Conservation (phyloP, 2,329 filamentous ascomycete genomes). For the Alternaria alternata region DNA sequence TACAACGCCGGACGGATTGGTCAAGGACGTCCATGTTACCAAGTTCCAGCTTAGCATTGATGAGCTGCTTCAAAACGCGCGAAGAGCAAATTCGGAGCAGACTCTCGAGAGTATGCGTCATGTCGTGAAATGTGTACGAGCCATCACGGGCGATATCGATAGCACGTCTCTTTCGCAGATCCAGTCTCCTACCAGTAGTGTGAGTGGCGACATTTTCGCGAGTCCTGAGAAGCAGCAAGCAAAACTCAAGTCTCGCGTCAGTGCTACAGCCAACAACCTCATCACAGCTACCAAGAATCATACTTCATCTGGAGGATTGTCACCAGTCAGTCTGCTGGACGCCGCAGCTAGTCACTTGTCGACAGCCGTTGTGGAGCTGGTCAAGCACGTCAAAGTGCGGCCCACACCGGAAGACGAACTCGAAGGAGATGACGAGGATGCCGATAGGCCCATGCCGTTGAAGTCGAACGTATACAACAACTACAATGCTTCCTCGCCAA, state of each 20-base stretch:
- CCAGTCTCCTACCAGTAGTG: slow-evolving; percentile 47
- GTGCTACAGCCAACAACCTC: slow-evolving; percentile 92
- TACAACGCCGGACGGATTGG: slow-evolving; percentile 74
- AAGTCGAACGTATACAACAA: slow-evolving; percentile 34
- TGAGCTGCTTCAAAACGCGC: slow-evolving; percentile 81
- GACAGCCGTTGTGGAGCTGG: slow-evolving; percentile 82
- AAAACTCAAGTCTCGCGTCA: slow-evolving; percentile 82
- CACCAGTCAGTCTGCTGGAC: slow-evolving; percentile 91
- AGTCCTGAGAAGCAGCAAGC: slow-evolving; percentile 62
- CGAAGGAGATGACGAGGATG: slow-evolving; percentile 71
- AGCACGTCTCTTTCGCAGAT: slow-evolving; percentile 58
- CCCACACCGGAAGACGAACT: slow-evolving; percentile 77
- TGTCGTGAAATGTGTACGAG: slow-evolving; percentile 81
- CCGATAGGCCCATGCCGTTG: slow-evolving; percentile 48
- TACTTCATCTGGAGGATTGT: slow-evolving; percentile 80
- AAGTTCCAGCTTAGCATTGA: slow-evolving; percentile 96
- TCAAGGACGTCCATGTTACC: slow-evolving; percentile 92
- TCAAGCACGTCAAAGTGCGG: slow-evolving; percentile 84
- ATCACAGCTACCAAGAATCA: slow-evolving; percentile 97
- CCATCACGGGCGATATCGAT: slow-evolving; percentile 82
- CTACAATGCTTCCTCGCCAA: slow-evolving; percentile 32
- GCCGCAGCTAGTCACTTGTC: slow-evolving; percentile 92
- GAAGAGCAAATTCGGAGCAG: slow-evolving; percentile 74
- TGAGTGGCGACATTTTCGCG: slow-evolving; percentile 41
- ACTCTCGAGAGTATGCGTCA: slow-evolving; percentile 87